A percentile compares a stretch with the other conserved stretches of the same genome.
Conservation (phyloP, 306 rosid genomes). For the Myrica gale region DNA sequence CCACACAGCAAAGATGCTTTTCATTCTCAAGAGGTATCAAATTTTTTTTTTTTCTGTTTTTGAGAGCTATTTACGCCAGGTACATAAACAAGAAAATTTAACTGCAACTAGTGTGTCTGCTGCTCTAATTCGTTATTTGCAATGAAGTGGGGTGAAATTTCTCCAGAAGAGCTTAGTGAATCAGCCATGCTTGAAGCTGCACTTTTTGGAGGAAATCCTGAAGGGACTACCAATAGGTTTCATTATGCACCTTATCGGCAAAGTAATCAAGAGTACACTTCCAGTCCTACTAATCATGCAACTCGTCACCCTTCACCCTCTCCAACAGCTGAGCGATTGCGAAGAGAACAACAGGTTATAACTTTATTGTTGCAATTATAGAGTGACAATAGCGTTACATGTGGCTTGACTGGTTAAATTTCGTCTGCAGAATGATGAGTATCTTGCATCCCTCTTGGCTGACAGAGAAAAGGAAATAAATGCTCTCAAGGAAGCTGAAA, state of each 20-base stretch:
- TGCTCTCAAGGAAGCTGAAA: slow-evolving; percentile 40
- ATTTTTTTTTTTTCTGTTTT: not conserved
- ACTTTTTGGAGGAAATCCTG: slow-evolving; percentile 43
- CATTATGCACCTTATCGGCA: slow-evolving; percentile 37
- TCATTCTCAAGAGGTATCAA: slow-evolving; percentile 44
- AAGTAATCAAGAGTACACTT: slow-evolving; percentile 36
- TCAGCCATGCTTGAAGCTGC: slow-evolving; percentile 65
- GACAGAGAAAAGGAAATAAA: slow-evolving; percentile 50
- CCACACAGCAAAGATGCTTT: slow-evolving; percentile 27
- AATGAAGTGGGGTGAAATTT: slow-evolving; percentile 68
- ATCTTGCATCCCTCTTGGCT: slow-evolving; percentile 44
- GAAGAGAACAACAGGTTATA: slow-evolving; percentile 66
- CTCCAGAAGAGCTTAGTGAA: slow-evolving; percentile 71
- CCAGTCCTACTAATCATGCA: slow-evolving; percentile 24
- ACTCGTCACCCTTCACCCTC: slow-evolving; percentile 31
- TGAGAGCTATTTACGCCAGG: slow-evolving; percentile 8
- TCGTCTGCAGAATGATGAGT: slow-evolving; percentile 57
- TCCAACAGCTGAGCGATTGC: slow-evolving; percentile 37
- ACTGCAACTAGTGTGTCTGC: slow-evolving; percentile 2
- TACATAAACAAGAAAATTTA: slow-evolving; percentile 12
- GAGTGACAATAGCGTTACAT: slow-evolving; percentile 8
- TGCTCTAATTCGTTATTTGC: slow-evolving; percentile 22
- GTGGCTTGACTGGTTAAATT: slow-evolving; percentile 17
- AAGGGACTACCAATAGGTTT: slow-evolving; percentile 27
- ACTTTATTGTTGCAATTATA: slow-evolving; percentile 21